Evolutionary conservation across 192 early-diverging fungal genomes (phyloP), one percentile per base, ranked within the genome.

Genomic region (Rhizoclosmatium sp.): DNA sequence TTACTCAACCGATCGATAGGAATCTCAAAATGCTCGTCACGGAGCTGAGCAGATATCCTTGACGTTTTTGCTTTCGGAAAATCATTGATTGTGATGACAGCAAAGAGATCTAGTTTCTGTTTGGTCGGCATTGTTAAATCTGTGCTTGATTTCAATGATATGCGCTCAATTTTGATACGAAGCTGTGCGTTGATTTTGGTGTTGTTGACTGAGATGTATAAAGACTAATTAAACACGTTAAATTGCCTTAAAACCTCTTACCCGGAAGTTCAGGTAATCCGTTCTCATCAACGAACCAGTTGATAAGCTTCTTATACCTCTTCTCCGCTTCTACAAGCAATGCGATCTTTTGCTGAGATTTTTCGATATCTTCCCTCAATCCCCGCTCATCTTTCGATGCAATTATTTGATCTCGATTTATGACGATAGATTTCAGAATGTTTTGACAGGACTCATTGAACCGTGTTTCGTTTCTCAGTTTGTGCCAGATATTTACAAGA

Each of bases 1-100:
- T 75, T 75, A 41, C 59, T 75, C 2, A 75, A 39, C 40, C 48
- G 19, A 9, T 75, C 72, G 21, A 75, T 45, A 2, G 72, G 59
- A n/a, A 75, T n/a, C 59, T 75, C 72, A 62, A 75, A 75, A 1
- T 56, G 59, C 62, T 75, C 72, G 59, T 75, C 59, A 12, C 56
- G 9, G 10, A 75, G 23, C 2, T 62, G n/a, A n/a, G 72, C 59
- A 5, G 61, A 40, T 9, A 75, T 23, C 44, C 12, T 41, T 16
- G 72, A 64, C 16, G 72, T 75, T 7, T 23, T 75, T 62, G 59
- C 72, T 12, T 45, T n/a, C 19, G 59, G 41, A 62, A 62, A 75
- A n/a, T 75, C 72, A 46, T 75, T 75, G 40, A 75, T 48, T 2
- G 44, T 62, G 4, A 75, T 75, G 1, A 75, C 72, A 62, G 72